These are phyloP conservation scores for Coniochaeta sp. DNA, from an alignment of 2,329 filamentous ascomycete species.

Conservation along the genomic window DNA sequence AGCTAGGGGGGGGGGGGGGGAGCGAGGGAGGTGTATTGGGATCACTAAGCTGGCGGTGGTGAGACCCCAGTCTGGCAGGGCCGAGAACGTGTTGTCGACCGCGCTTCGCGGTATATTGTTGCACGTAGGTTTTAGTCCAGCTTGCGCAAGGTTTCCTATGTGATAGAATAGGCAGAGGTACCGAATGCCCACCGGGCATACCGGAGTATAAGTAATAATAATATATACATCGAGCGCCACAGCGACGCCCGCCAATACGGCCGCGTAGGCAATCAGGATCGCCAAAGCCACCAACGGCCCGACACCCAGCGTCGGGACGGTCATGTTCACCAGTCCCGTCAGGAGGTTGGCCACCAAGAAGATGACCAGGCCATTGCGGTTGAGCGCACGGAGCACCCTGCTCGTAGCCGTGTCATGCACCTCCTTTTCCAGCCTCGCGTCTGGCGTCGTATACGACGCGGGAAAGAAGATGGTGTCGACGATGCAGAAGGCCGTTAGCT, in stretches of 20 bases:
- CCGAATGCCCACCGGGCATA: too few species aligned
- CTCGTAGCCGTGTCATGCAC: slow-evolving; percentile 68
- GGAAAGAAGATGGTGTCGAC: slow-evolving; percentile 78
- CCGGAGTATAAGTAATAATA: too few species aligned
- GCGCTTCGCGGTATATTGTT: too few species aligned
- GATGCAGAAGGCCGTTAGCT: slow-evolving; percentile 70
- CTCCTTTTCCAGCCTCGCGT: slow-evolving; percentile 52
- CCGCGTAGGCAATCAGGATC: slow-evolving; percentile 68
- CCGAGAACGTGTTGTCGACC: too few species aligned
- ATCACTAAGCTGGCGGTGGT: too few species aligned
- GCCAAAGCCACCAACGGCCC: slow-evolving; percentile 59
- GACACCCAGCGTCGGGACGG: slow-evolving; percentile 72
- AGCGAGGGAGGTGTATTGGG: too few species aligned
- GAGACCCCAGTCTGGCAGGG: too few species aligned
- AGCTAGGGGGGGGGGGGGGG: too few species aligned
- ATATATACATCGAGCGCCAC: slow-evolving; percentile 57
- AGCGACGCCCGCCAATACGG: slow-evolving; percentile 59
- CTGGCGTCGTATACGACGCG: slow-evolving; percentile 52
- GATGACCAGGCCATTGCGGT: slow-evolving; percentile 77
- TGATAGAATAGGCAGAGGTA: too few species aligned
- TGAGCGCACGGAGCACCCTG: slow-evolving; percentile 73
- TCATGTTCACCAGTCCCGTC: slow-evolving; percentile 85
- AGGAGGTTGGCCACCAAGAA: slow-evolving; percentile 86
- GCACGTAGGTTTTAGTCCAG: too few species aligned
- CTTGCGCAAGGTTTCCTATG: too few species aligned